Evolutionary conservation across 2,329 filamentous ascomycete species (phyloP), one percentile per base, ranked within the genome.

Genomic region (Penicillium capsulatum): DNA sequence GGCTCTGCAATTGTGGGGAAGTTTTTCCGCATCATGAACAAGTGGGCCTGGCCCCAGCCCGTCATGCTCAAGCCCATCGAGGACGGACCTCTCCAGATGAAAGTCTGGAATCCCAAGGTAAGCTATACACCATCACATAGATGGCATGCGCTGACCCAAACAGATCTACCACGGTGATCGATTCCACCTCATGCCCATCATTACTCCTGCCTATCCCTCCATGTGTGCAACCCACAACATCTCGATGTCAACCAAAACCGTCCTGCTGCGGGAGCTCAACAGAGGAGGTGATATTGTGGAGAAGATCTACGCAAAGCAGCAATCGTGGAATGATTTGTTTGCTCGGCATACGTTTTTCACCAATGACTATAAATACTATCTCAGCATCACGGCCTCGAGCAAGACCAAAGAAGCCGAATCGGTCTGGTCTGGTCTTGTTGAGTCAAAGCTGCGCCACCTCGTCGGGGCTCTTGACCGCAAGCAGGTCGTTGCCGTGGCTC

Each of bases 141-240:
- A 4, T 6, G 6, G 19, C 15, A 14, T 24, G 6, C n/a, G 26
- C 44, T 51, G 22, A 51, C 8, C 7, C 6, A 35, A n/a, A n/a
- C 13, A 86, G 76, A 72, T 89, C 19, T 94, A 94, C 63, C 80
- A 81, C 45, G 78, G 80, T 38, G 92, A 97, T 64, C 79, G 79
- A 30, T 86, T 81, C 51, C 91, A 97, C 65, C 72, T 96, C 36
- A 98, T 98, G 92, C 92, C 92, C 17, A 87, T 98, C 65, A 97
- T 98, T 58, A 98, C 92, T 1, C 92, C 92, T 1, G 90, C 92
- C 1, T 97, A 96, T 62, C 92, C 92, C 2, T 94, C 89, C 34
- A 97, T 96, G 90, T 97, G 92, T 64, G 84, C 92, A 2, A 97
- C 92, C 0, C 92, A 94, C 71, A 97, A 95, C 58, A 83, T 98